A percentile compares a stretch with the other conserved stretches of the same genome.
phyloP scores from a whole-genome alignment of 495 filamentous ascomycete genomes.

The Aspergillus olivimuriae region DNA sequence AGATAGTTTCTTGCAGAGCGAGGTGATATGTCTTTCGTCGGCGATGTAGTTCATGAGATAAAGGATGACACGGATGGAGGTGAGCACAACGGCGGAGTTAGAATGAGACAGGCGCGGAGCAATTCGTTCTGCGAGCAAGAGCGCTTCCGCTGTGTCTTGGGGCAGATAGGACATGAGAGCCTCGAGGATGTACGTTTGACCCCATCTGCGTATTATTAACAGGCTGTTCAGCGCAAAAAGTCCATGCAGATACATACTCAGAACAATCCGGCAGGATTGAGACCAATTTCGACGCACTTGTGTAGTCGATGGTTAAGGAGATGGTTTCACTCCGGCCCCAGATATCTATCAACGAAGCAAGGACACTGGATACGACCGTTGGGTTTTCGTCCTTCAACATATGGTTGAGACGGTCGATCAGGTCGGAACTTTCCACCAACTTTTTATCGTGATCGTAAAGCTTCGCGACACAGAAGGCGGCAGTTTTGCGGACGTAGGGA shows the following conservation, averaged over 20 bases:
- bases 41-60: slow-evolving; percentile 99
- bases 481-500: slow-evolving; percentile 96
- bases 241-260: slow-evolving; percentile 55
- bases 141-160: slow-evolving; percentile 80
- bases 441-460: slow-evolving; percentile 92
- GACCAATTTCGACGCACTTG: slow-evolving; percentile 94
- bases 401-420: slow-evolving; percentile 86
- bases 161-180: slow-evolving; percentile 97
- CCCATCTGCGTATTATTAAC: slow-evolving; percentile 67
- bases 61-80: slow-evolving; percentile 89
- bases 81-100: slow-evolving; percentile 94
- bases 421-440: slow-evolving; percentile 81
- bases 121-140: slow-evolving; percentile 87
- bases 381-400: slow-evolving; percentile 95
- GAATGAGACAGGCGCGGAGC: slow-evolving; percentile 90
- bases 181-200: slow-evolving; percentile 97
- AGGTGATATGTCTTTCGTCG: slow-evolving; percentile 84
- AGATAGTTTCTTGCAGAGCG: slow-evolving; percentile 86
- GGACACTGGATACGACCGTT: slow-evolving; percentile 89
- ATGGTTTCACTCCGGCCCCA: slow-evolving; percentile 98
- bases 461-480: slow-evolving; percentile 94
- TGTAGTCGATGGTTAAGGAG: slow-evolving; percentile 96
- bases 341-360: slow-evolving; percentile 93
- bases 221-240: neutral
- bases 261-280: slow-evolving; percentile 95